These are phyloP conservation scores for Albizia julibrissin DNA, from an alignment of 306 rosid genomes.

Conservation along the genomic window DNA sequence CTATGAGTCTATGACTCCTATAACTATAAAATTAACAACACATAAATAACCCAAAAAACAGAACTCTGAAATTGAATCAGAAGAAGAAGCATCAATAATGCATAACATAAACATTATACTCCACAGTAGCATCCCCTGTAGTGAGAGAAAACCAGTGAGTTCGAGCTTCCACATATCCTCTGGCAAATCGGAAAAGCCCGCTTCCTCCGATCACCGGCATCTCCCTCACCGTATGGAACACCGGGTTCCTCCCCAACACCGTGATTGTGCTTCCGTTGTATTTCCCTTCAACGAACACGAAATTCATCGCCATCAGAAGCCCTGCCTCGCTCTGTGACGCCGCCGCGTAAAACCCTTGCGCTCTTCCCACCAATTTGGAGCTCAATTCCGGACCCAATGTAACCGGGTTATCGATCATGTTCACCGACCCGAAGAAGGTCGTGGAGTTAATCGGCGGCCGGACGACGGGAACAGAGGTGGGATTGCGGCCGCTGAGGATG, in stretches of 20 bases:
- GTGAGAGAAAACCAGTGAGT: slow-evolving; percentile 32
- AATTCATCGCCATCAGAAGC: slow-evolving; percentile 71
- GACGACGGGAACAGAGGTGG: slow-evolving; percentile 38
- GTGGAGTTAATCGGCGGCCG: slow-evolving; percentile 21
- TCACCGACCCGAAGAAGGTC: slow-evolving; percentile 38
- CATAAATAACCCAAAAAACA: background rate
- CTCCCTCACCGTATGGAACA: slow-evolving; percentile 54
- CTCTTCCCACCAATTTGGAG: slow-evolving; percentile 49
- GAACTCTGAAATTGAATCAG: background rate
- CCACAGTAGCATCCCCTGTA: slow-evolving; percentile 55
- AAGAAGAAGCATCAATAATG: background rate
- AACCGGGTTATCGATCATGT: slow-evolving; percentile 46
- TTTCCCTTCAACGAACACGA: slow-evolving; percentile 58
- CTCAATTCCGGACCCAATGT: slow-evolving; percentile 44
- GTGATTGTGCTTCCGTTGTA: slow-evolving; percentile 75
- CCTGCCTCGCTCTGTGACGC: slow-evolving; percentile 49
- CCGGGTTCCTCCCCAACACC: slow-evolving; percentile 61
- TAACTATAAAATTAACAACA: background rate
- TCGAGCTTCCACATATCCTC: slow-evolving; percentile 60
- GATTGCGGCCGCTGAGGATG: slow-evolving; percentile 41
- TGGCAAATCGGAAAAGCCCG: slow-evolving; percentile 72
- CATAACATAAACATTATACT: slow-evolving; percentile 44
- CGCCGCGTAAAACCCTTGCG: slow-evolving; percentile 63
- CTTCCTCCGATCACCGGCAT: slow-evolving; percentile 88
- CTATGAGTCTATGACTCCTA: background rate